These are phyloP conservation scores for Blastocladiella emersonii DNA, from an alignment of 371 early-diverging fungal genomes.

Conservation along the genomic window DNA sequence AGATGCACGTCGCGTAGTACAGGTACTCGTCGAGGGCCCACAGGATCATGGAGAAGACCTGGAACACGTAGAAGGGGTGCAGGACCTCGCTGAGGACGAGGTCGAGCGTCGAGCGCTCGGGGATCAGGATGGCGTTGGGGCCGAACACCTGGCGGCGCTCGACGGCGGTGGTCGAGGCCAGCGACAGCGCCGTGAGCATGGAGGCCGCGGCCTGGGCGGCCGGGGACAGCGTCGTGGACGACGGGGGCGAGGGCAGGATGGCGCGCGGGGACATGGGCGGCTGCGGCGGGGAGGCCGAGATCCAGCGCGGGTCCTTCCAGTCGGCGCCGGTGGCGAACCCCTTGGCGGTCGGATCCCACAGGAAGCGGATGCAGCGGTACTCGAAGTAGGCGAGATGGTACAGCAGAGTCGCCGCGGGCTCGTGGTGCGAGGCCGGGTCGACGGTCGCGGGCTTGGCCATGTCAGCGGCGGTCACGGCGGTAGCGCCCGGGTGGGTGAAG, in stretches of 20 bases:
- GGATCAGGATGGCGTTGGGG: constrained; percentile 54
- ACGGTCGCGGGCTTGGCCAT: background rate
- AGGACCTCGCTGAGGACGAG: constrained; percentile 80
- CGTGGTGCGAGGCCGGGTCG: background rate
- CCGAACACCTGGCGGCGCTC: constrained; percentile 69
- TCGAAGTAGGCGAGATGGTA: constrained; percentile 16
- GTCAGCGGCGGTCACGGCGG: background rate
- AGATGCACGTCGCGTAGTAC: constrained; percentile 85
- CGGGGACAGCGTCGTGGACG: background rate
- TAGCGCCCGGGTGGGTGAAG: constrained; percentile 17
- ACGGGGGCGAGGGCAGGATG: too few species aligned
- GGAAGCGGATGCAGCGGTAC: constrained; percentile 28
- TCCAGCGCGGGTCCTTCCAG: constrained; percentile 31
- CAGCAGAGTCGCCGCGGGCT: background rate
- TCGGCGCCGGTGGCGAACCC: constrained; percentile 20
- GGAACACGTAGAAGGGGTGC: constrained; percentile 92
- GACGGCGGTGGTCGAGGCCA: constrained; percentile 3
- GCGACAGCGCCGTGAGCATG: too few species aligned
- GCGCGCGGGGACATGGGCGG: too few species aligned
- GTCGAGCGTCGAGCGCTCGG: constrained; percentile 57
- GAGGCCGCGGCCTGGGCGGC: background rate
- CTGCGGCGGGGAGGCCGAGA: background rate
- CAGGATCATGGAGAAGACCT: constrained; percentile 71
- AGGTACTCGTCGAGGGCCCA: constrained; percentile 91
- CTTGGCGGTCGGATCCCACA: constrained; percentile 24